These are phyloP conservation scores for Leucosporidium creatinivorum DNA, from an alignment of 768 basidiomycete genomes.

Conservation along the genomic window DNA sequence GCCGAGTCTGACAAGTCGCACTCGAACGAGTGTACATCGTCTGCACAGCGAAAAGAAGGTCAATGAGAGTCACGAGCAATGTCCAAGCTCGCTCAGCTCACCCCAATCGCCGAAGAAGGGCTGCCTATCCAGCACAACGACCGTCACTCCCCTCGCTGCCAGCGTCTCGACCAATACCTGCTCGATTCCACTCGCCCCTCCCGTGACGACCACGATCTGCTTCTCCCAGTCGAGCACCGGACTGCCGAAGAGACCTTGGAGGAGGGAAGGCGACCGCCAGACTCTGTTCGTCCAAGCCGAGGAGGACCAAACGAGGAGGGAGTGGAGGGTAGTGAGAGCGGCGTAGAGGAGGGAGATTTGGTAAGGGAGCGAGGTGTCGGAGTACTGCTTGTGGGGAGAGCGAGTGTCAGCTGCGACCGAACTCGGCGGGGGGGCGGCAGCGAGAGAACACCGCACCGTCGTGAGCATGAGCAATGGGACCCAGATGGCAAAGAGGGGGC, in stretches of 20 bases:
- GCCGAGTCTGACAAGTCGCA: not conserved
- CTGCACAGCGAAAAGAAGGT: not conserved
- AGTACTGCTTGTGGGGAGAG: not conserved
- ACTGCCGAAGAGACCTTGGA: conserved; percentile 1
- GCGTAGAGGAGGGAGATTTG: not conserved
- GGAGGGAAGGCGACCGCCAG: conserved; percentile 7
- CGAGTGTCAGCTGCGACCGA: not conserved
- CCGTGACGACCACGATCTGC: conserved; percentile 21
- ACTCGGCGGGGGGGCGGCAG: not conserved
- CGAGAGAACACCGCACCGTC: not conserved
- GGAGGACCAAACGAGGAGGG: conserved; percentile 10
- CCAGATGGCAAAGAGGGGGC: conserved; percentile 8
- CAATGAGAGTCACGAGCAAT: too few relatives aligned
- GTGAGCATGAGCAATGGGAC: not conserved
- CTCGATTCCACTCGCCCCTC: conserved; percentile 20
- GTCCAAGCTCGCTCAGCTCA: not conserved
- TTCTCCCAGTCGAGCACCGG: conserved; percentile 12
- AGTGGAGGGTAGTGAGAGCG: not conserved
- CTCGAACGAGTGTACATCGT: not conserved
- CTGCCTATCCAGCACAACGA: conserved; percentile 23
- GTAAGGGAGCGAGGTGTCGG: not conserved
- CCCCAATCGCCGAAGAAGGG: not conserved
- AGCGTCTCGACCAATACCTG: conserved; percentile 15
- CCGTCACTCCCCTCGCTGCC: conserved; percentile 12
- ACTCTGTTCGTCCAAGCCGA: conserved; percentile 8